Base-by-base conservation (phyloP, 352 stramenopile species). In the Phytophthora lateralis region DNA sequence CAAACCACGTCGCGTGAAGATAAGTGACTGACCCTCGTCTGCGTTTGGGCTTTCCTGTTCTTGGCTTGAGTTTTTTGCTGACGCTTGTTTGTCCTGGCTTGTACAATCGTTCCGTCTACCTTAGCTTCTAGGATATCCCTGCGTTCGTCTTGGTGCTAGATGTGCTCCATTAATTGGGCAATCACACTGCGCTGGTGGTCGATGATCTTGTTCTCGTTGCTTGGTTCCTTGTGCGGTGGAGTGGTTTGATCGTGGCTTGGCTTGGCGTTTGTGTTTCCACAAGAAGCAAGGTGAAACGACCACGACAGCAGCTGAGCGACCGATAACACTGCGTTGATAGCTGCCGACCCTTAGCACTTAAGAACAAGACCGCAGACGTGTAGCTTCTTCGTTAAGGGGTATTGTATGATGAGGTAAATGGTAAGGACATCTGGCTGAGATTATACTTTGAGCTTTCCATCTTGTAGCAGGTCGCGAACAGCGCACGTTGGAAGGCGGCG, bases 371-470 rank as follows among this genome's bases (percentile, higher is more conserved):
- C 29, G 14, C 44, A 11, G 3, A 4, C 9, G n/a, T 34, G 6
- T 8, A 34, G 3, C 26, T 38, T 35, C 41, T 51, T 51, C 27
- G 42, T 32, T 29, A 41, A 34, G 12, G 27, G 43, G 43, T 49
- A 54, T 35, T 63, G 55, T 2, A 41, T 15, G 26, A 63, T 49
- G 35, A 56, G 26, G 27, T 45, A 56, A 38, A 37, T 26, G 15
- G 55, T 56, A 4, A 63, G 55, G 2, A 55, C 45, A 20, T 63
- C 27, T 50, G 35, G 18, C 55, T 52, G 9, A 63, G 6, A 20
- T 63, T 52, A 46, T 51, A 56, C 34, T 37, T 46, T 15, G 34
- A 34, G 45, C 38, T 46, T 11, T 38, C 26, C 29, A 63, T 24
- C 21, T 44, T 46, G 42, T 35, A 32, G 43, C 54, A 54, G 17